These are phyloP conservation scores for Hypoxylon subgilvum DNA, from an alignment of 495 filamentous ascomycete genomes.

Conservation along the genomic window DNA sequence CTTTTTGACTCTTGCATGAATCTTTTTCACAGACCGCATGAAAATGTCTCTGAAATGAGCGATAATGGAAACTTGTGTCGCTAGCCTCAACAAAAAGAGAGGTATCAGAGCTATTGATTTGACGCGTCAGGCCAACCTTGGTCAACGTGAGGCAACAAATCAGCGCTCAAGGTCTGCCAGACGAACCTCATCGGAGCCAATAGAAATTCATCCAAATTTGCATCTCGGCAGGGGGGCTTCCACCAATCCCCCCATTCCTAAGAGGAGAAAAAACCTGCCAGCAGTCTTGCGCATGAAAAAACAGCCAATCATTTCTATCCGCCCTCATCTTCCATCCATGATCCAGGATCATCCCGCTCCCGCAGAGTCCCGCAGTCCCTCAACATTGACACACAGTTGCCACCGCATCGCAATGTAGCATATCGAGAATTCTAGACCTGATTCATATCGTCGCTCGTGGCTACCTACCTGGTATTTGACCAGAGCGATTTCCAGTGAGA, in stretches of 20 bases:
- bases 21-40: conserved; percentile 5
- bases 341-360: neutral
- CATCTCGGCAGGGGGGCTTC: conserved; percentile 14
- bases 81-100: conserved; percentile 28
- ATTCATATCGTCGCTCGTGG: neutral
- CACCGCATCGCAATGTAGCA: conserved; percentile 19
- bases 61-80: conserved; percentile 19
- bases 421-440: conserved; percentile 31
- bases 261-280: conserved; percentile 23
- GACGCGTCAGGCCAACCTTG: conserved; percentile 33
- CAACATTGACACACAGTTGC: conserved; percentile 27
- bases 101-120: conserved; percentile 34
- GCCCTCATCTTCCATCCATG: neutral
- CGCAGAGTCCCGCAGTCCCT: conserved; percentile 17
- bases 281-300: conserved; percentile 24
- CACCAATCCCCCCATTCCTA: conserved; percentile 2
- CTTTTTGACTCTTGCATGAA: conserved; percentile 1
- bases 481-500: conserved; percentile 16
- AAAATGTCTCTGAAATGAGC: conserved; percentile 15
- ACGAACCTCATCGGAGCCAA: conserved; percentile 13
- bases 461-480: neutral
- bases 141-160: conserved; percentile 38
- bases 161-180: conserved; percentile 13
- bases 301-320: conserved; percentile 24
- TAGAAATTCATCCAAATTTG: conserved; percentile 19